Conservation (phyloP, 495 filamentous ascomycete species). For the Pyrenula aspistea region DNA sequence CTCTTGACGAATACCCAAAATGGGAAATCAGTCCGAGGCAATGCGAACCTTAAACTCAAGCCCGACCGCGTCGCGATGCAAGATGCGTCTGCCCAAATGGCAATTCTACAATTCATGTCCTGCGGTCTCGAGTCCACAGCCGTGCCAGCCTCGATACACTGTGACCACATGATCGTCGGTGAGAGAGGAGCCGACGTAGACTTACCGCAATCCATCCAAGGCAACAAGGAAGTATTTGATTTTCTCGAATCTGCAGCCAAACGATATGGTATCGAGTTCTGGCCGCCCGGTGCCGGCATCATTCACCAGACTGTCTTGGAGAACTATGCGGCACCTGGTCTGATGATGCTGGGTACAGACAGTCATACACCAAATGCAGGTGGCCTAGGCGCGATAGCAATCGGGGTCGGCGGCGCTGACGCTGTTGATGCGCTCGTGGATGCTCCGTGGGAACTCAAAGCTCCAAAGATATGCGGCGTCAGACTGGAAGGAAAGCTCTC, state of each 20-base stretch:
- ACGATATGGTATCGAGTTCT: slow-evolving; percentile 97
- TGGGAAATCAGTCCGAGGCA: slow-evolving; percentile 69
- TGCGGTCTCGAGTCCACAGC: slow-evolving; percentile 82
- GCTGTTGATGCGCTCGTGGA: slow-evolving; percentile 94
- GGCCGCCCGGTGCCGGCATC: slow-evolving; percentile 97
- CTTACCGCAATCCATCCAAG: slow-evolving; percentile 72
- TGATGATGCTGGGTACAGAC: slow-evolving; percentile 99
- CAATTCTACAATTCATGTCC: slow-evolving; percentile 95
- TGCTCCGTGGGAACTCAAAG: slow-evolving; percentile 94
- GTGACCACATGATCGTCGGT: slow-evolving; percentile 98
- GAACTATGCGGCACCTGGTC: slow-evolving; percentile 91
- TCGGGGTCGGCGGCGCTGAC: slow-evolving; percentile 95
- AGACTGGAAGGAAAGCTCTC: slow-evolving; percentile 70
- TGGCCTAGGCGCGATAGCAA: slow-evolving; percentile 85
- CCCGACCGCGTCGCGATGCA: slow-evolving; percentile 98
- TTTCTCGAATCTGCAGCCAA: slow-evolving; percentile 89
- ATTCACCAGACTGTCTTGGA: slow-evolving; percentile 98
- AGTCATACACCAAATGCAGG: slow-evolving; percentile 96
- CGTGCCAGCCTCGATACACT: slow-evolving; percentile 97
- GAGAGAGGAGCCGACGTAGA: slow-evolving; percentile 80
- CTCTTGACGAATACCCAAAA: slow-evolving; percentile 68
- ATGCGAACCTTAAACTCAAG: slow-evolving; percentile 92
- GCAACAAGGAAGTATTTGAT: slow-evolving; percentile 95
- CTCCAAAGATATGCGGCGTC: slow-evolving; percentile 80
- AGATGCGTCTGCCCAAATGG: slow-evolving; percentile 98